Percentiles rank a stretch among this genome's conserved stretches.
Conservation (phyloP, 352 stramenopile genomes). For the Pythium apleroticum region DNA sequence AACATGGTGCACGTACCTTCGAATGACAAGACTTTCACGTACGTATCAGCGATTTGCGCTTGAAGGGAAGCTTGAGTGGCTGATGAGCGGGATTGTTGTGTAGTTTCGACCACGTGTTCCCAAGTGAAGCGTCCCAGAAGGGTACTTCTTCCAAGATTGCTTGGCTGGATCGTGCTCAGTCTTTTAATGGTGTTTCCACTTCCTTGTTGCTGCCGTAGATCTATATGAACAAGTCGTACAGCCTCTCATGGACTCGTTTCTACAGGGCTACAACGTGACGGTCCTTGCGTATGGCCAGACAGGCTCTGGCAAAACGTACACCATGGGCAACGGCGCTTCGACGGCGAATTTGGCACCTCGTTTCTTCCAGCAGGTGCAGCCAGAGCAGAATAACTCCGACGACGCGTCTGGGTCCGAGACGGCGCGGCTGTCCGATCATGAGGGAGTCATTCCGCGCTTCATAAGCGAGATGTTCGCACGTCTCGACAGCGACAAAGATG, state of each 20-base stretch:
- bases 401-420: neutral
- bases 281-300: constrained; percentile 88
- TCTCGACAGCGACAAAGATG: constrained; percentile 38
- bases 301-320: constrained; percentile 83
- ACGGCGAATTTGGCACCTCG: constrained; percentile 33
- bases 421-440: constrained; percentile 42
- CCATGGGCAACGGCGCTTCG: constrained; percentile 74
- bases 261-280: constrained; percentile 90
- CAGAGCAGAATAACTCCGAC: constrained; percentile 9
- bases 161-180: neutral
- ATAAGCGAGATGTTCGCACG: constrained; percentile 71
- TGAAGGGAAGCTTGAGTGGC: neutral
- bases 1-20: constrained; percentile 42
- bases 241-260: constrained; percentile 79
- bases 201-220: constrained; percentile 25
- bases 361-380: constrained; percentile 31
- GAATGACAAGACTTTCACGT: constrained; percentile 66
- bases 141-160: constrained; percentile 25
- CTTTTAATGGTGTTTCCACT: neutral
- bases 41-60: constrained; percentile 18
- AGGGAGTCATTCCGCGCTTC: constrained; percentile 86
- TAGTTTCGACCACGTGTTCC: constrained; percentile 86
- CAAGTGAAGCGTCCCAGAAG: constrained; percentile 45
- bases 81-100: neutral
- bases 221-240: constrained; percentile 73